Percentiles rank a stretch among this genome's conserved stretches.
Conservation (phyloP, 768 basidiomycete species). For the Hypholoma fasciculare region DNA sequence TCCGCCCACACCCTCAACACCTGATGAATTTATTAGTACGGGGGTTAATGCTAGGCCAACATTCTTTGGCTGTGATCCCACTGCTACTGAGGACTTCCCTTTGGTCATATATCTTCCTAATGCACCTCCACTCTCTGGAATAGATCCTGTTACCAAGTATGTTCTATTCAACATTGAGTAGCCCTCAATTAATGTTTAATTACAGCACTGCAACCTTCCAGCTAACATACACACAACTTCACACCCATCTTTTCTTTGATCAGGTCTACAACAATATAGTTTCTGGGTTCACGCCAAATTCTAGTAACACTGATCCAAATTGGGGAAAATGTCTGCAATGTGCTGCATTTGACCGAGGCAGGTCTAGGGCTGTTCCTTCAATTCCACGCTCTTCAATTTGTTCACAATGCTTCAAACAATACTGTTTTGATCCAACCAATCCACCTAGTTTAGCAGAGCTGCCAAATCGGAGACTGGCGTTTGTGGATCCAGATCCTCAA, state of each 20-base stretch:
- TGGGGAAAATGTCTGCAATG: slow-evolving; percentile 71
- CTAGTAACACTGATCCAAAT: slow-evolving; percentile 59
- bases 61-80: slow-evolving; percentile 78
- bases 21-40: slow-evolving; percentile 51
- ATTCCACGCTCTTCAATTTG: slow-evolving; percentile 41
- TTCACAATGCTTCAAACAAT: slow-evolving; percentile 50
- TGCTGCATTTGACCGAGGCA: slow-evolving; percentile 54
- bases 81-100: slow-evolving; percentile 56
- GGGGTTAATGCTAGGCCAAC: slow-evolving; percentile 70
- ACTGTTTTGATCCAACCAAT: slow-evolving; percentile 51
- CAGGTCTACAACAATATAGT: slow-evolving; percentile 57
- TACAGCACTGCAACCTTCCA: slow-evolving; percentile 58
- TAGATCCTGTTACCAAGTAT: slow-evolving; percentile 66
- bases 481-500: slow-evolving; percentile 56
- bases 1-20: slow-evolving; percentile 59
- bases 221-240: slow-evolving; percentile 56
- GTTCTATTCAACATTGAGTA: slow-evolving; percentile 3
- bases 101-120: slow-evolving; percentile 77
- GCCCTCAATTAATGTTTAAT: not conserved
- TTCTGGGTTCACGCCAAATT: slow-evolving; percentile 61
- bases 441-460: slow-evolving; percentile 42
- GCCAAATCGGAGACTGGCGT: slow-evolving; percentile 44
- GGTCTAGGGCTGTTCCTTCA: slow-evolving; percentile 35
- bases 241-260: slow-evolving; percentile 58
- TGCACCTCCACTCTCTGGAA: slow-evolving; percentile 66